Conservation (phyloP, 768 basidiomycete genomes). For the Boletales sp. region DNA sequence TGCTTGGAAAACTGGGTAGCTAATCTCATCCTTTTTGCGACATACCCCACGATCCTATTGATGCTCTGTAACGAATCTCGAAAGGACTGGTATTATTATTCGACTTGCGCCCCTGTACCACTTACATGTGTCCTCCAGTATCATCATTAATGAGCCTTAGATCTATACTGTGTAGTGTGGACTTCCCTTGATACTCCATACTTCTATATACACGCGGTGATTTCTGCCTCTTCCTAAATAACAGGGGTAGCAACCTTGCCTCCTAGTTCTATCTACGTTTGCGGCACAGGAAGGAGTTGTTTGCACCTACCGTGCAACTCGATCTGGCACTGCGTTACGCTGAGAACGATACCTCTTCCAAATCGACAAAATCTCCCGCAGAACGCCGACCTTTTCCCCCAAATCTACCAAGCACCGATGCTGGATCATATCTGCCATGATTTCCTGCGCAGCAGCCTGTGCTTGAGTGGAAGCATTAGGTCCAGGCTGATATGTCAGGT, state of each 20-base stretch:
- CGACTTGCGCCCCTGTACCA: slow-evolving; percentile 16
- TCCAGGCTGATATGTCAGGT: slow-evolving; percentile 14
- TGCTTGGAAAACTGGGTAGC: slow-evolving; percentile 52
- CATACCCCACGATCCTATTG: slow-evolving; percentile 4
- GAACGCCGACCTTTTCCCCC: slow-evolving; percentile 12
- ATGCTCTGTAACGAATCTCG: slow-evolving; percentile 9
- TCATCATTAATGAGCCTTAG: slow-evolving; percentile 8
- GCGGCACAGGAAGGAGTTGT: background rate
- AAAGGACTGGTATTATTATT: slow-evolving; percentile 20
- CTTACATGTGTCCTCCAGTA: slow-evolving; percentile 14
- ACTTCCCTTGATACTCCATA: slow-evolving; percentile 5
- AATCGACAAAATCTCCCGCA: slow-evolving; percentile 13
- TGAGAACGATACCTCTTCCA: slow-evolving; percentile 20
- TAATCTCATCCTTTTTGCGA: slow-evolving; percentile 13
- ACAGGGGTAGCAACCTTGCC: too few relatives aligned
- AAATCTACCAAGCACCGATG: slow-evolving; percentile 13
- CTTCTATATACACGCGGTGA: background rate
- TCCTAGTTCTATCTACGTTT: too few relatives aligned
- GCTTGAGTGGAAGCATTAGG: slow-evolving; percentile 1
- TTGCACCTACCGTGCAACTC: background rate
- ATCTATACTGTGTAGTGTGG: slow-evolving; percentile 10
- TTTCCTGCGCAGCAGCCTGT: slow-evolving; percentile 8
- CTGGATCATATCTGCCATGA: slow-evolving; percentile 10
- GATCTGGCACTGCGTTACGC: background rate
- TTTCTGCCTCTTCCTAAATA: background rate